Evolutionary conservation across 2,329 filamentous ascomycete species (phyloP), one percentile per base, ranked within the genome.

Genomic region (Neopestalotiopsis sp.): DNA sequence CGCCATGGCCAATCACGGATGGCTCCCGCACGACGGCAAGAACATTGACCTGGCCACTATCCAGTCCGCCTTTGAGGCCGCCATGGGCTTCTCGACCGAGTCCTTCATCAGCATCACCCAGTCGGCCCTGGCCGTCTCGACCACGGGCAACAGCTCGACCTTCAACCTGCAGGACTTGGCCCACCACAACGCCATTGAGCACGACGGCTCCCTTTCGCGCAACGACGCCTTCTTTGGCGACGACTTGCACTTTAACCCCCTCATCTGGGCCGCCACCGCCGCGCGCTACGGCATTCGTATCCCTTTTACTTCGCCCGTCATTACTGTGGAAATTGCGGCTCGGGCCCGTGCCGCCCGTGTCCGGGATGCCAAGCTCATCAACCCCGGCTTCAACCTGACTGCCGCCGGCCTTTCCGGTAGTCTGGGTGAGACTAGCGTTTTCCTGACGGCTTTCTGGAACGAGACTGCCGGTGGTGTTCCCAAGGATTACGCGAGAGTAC

Each of bases 101-200:
- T 30, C 34, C 45, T 58, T 66, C n/a, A 14, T 66, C 45, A 34
- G 45, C 28, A 64, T 64, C 34, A 66, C 64, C 5, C 20, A 56
- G 30, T 24, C 61, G 38, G 42, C 64, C 24, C 64, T 66, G 12
- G 64, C 64, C 13, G 45, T 58, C n/a, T 66, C 64, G 45, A 58
- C 64, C 5, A 66, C 64, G 64, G 64, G 64, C 64, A 66, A 66
- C 45, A 58, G 45, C 64, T 66, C 64, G 45, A 66, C 64, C n/a
- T 66, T 66, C 28, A 58, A 66, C 45, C 42, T 66, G n/a, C 45
- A 66, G 17, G 53, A 66, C 32, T 5, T 20, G 24, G 53, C 45
- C 12, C 14, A 57, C 28, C 64, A 66, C 45, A 58, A 66, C 24
- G 64, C 53, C 64, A 66, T 66, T 24, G 64, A 66, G 34, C 64